Evolutionary conservation across 2,329 filamentous ascomycete species (phyloP), one percentile per base, ranked within the genome.

Genomic region (Pyricularia sp.): DNA sequence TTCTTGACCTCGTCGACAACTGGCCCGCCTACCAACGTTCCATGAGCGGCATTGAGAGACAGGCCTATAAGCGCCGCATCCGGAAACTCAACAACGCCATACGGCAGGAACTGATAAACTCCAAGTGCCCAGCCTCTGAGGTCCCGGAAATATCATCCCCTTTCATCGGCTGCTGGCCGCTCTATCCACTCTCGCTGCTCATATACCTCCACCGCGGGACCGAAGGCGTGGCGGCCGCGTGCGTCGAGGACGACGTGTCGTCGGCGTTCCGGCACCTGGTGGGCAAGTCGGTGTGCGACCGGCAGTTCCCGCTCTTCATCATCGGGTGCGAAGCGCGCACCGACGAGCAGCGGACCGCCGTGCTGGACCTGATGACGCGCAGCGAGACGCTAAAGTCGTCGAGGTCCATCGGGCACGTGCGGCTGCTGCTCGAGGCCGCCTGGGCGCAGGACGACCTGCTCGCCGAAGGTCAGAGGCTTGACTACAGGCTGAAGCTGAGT

Each of bases 401-500:
- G 1, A 70, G 77, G 2, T 77, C 72, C 65, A 71, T 78, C 31
- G 55, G 68, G 12, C 68, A 68, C 0, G 69, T 78, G n/a, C 72
- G 64, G 10, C 42, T 65, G 1, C 72, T 70, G 1, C 74, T 79
- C 2, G 72, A 74, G 55, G 71, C 75, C 0, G 71, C 78, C 23
- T 79, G 78, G 78, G 73, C 75, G 65, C 77, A 79, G 68, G 75
- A 74, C 65, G 78, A 79, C 67, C 73, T 79, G 4, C 71, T 76
- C 50, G 74, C 70, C 0, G 77, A 79, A 23, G 64, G 36, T 4
- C 77, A 78, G 25, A 31, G 76, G 1, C 26, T 74, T n/a, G 71
- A 76, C 20, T 79, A 79, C 68, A 69, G 74, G 6, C 71, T 69
- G 0, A 42, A 74, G 20, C 71, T 76, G 72, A 75, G 70, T 30